Evolutionary conservation across 345 rosid species (phyloP).

Genomic region (Brassica rapa): DNA sequence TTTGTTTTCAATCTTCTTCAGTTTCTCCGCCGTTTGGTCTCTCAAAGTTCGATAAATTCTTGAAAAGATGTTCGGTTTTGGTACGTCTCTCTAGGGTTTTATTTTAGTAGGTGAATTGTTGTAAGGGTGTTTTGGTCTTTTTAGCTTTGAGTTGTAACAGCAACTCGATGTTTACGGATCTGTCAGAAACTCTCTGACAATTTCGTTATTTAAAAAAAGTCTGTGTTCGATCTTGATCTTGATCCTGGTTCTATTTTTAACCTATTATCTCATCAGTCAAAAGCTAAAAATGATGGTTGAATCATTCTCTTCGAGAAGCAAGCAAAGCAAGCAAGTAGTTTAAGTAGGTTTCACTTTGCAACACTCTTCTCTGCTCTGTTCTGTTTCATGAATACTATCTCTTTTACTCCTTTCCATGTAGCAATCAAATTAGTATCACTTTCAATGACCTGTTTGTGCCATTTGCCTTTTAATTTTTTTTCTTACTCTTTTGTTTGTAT

Average conservation of each 20-base stretch:
- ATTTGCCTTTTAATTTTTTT: neutral
- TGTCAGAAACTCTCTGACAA: conserved; percentile 36
- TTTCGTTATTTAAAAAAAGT: conserved; percentile 2
- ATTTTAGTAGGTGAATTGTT: conserved; percentile 12
- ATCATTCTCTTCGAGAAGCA: neutral
- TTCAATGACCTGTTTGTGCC: conserved; percentile 34
- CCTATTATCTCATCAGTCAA: conserved; percentile 21
- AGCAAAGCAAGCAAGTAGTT: conserved; percentile 14
- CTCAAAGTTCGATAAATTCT: conserved; percentile 3
- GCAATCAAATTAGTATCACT: conserved; percentile 21
- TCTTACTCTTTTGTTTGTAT: neutral
- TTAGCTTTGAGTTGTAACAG: neutral
- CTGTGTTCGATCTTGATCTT: conserved; percentile 33
- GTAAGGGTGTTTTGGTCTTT: conserved; percentile 42
- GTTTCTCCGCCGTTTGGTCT: conserved; percentile 10
- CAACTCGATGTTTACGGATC: conserved; percentile 37
- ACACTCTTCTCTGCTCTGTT: conserved; percentile 34
- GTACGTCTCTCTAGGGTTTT: conserved; percentile 18
- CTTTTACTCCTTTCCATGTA: conserved; percentile 2
- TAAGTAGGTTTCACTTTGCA: conserved; percentile 18
- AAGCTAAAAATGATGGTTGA: conserved; percentile 22
- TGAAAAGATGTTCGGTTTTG: neutral
- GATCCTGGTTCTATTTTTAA: conserved; percentile 24
- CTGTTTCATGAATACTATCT: conserved; percentile 31
- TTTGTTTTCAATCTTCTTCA: neutral